A percentile compares a stretch with the other conserved stretches of the same genome.
Conservation (phyloP, 1,139 yeast genomes). For the Spencermartinsiella ligniputridi region DNA sequence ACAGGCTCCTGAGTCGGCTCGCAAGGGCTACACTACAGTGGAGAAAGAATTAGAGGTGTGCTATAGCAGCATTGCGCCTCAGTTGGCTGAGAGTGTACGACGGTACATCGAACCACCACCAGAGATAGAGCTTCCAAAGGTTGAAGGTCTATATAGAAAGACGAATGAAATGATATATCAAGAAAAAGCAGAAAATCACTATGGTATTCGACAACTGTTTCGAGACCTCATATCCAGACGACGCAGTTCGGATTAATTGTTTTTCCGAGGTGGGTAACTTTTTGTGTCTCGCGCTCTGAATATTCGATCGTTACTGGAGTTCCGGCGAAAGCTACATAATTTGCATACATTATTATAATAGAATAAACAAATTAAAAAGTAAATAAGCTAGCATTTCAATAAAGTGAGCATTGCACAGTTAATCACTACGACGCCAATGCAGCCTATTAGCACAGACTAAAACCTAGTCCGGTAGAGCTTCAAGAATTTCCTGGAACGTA, state of each 20-base stretch:
- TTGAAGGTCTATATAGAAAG: neutral
- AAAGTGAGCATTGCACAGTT: too few species aligned
- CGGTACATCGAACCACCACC: neutral
- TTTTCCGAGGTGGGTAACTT: neutral
- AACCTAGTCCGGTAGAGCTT: too few species aligned
- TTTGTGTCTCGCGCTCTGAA: too few species aligned
- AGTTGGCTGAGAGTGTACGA: neutral
- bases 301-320: too few species aligned
- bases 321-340: too few species aligned
- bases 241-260: too few species aligned
- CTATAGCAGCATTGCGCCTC: constrained; percentile 10
- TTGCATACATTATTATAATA: too few species aligned
- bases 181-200: neutral
- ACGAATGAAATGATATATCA: neutral
- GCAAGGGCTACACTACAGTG: constrained; percentile 55
- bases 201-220: neutral
- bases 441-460: too few species aligned
- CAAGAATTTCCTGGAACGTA: too few species aligned
- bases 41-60: constrained; percentile 46
- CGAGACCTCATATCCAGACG: neutral
- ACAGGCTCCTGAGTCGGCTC: constrained; percentile 74
- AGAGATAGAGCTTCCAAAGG: neutral
- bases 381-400: too few species aligned
- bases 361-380: too few species aligned
- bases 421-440: too few species aligned